Percentiles rank a stretch among this genome's conserved stretches.
These are phyloP conservation scores for Barnettozyma siamensis DNA, from an alignment of 805 yeast genomes.

Conservation along the genomic window DNA sequence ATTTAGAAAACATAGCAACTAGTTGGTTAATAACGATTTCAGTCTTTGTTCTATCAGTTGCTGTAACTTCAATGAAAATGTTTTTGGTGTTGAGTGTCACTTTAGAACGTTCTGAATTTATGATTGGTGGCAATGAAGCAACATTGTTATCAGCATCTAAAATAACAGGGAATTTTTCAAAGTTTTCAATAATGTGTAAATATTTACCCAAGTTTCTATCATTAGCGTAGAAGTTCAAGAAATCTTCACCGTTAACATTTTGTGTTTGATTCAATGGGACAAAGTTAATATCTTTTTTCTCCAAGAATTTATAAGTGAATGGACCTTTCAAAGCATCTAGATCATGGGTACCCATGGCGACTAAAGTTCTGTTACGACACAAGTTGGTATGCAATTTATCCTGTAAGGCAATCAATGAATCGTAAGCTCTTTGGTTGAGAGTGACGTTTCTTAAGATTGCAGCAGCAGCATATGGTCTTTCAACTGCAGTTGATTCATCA, in stretches of 20 bases:
- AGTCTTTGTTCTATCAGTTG: conserved; percentile 90
- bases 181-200: conserved; percentile 80
- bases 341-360: conserved; percentile 98
- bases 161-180: conserved; percentile 88
- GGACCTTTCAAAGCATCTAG: conserved; percentile 74
- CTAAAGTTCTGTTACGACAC: conserved; percentile 95
- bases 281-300: conserved; percentile 72
- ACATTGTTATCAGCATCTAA: conserved; percentile 71
- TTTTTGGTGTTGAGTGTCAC: conserved; percentile 79
- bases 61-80: conserved; percentile 90
- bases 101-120: conserved; percentile 88
- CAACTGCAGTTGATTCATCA: conserved; percentile 61
- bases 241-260: conserved; percentile 64
- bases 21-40: conserved; percentile 88
- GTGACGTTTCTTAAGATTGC: conserved; percentile 84
- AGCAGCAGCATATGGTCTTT: conserved; percentile 92
- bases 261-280: conserved; percentile 68
- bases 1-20: conserved; percentile 93
- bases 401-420: conserved; percentile 91
- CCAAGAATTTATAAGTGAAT: conserved; percentile 80
- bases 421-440: conserved; percentile 81
- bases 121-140: conserved; percentile 94
- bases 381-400: conserved; percentile 93
- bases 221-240: conserved; percentile 85
- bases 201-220: conserved; percentile 88